Conservation (phyloP, 306 rosid species). For the Oemleria cerasiformis region DNA sequence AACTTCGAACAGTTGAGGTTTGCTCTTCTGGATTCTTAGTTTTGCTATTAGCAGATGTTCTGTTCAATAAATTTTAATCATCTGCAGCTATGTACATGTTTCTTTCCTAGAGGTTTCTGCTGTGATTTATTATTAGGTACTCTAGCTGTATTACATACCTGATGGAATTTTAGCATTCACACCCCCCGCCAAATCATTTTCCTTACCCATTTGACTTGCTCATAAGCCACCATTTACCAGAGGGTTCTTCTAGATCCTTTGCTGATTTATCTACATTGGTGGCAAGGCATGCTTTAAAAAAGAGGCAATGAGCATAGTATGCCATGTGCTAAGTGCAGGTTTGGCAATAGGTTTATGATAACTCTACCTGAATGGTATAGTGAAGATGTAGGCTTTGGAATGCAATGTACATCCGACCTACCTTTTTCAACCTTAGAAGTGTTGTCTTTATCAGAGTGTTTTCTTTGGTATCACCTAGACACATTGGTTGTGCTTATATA, state of each 20-base stretch:
- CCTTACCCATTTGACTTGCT: not conserved
- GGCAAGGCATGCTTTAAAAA: not conserved
- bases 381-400: not conserved
- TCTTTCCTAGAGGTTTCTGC: not conserved
- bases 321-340: not conserved
- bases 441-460: constrained; percentile 1
- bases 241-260: not conserved
- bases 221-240: not conserved
- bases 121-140: not conserved
- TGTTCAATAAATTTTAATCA: not conserved
- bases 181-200: not conserved
- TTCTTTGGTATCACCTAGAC: constrained; percentile 8
- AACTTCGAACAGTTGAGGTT: constrained; percentile 89
- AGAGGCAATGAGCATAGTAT: not conserved
- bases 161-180: not conserved
- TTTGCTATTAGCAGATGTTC: not conserved
- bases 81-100: constrained; percentile 6
- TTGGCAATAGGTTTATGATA: not conserved
- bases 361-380: not conserved
- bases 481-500: constrained; percentile 10
- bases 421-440: constrained; percentile 8
- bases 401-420: not conserved
- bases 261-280: not conserved
- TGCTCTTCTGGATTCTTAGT: constrained; percentile 24
- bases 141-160: not conserved